Evolutionary conservation across 371 early-diverging fungal species (phyloP).

Genomic region (Capillidium rhysosporum): DNA sequence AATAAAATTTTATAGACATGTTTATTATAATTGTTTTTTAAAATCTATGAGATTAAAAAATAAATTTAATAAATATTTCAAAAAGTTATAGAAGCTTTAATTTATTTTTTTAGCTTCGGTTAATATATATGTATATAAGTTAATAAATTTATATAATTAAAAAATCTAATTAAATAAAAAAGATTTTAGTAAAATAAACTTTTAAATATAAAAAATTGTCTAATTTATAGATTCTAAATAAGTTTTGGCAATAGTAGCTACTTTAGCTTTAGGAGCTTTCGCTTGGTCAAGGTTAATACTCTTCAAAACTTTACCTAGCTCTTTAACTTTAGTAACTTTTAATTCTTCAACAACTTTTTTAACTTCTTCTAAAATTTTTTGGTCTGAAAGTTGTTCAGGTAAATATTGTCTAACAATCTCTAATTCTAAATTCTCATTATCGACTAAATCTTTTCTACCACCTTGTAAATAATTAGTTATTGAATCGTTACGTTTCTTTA

Average conservation of each 20-base stretch:
- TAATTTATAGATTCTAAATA: not conserved
- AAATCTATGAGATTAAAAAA: too few relatives aligned
- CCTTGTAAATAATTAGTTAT: constrained; percentile 31
- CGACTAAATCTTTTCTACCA: constrained; percentile 40
- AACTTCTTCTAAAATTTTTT: constrained; percentile 39
- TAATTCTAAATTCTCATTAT: constrained; percentile 33
- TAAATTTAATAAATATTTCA: too few relatives aligned
- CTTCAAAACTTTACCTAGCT: constrained; percentile 61
- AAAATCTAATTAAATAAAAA: too few relatives aligned
- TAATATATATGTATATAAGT: too few relatives aligned
- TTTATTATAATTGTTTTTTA: too few relatives aligned
- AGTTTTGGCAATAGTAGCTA: constrained; percentile 35
- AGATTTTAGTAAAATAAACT: too few relatives aligned
- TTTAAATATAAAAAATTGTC: too few relatives aligned
- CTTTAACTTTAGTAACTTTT: constrained; percentile 31
- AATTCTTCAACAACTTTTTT: constrained; percentile 22
- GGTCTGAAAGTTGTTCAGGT: constrained; percentile 40
- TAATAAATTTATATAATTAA: too few relatives aligned
- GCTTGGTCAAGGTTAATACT: constrained; percentile 32
- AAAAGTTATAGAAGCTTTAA: too few relatives aligned
- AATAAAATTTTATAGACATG: too few relatives aligned
- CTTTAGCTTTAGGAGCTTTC: constrained; percentile 37
- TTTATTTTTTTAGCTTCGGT: too few relatives aligned
- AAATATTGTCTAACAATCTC: constrained; percentile 37
- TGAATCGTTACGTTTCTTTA: constrained; percentile 53